Evolutionary conservation across 83 land plant genomes (phyloP).

Genomic region (Thuja plicata): DNA sequence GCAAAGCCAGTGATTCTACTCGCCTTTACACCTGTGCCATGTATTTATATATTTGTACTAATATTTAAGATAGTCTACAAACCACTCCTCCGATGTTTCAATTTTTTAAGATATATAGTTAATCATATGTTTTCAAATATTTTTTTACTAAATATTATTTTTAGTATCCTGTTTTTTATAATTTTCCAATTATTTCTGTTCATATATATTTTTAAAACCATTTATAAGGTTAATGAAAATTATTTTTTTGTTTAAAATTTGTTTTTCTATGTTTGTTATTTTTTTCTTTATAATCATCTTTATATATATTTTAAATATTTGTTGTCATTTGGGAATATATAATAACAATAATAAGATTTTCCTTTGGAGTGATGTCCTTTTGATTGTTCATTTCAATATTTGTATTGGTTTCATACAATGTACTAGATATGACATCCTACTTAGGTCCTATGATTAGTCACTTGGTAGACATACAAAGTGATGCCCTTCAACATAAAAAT

Average conservation of each 20-base stretch:
- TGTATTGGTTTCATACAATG: not conserved
- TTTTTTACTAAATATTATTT: too few species aligned
- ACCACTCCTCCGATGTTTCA: too few species aligned
- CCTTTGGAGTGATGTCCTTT: not conserved
- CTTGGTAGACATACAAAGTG: not conserved
- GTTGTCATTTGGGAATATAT: not conserved
- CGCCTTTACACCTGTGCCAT: too few species aligned
- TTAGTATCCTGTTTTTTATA: too few species aligned
- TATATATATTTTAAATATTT: not conserved
- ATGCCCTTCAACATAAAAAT: not conserved
- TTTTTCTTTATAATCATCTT: not conserved
- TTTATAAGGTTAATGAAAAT: not conserved
- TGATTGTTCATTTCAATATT: not conserved
- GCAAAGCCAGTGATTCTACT: slow-evolving; percentile 6
- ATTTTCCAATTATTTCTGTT: slow-evolving; percentile 32
- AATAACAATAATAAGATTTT: not conserved
- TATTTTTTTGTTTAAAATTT: not conserved
- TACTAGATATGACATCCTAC: not conserved
- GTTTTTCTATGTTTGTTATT: not conserved
- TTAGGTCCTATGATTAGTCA: not conserved
- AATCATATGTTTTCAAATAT: too few species aligned
- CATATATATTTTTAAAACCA: slow-evolving; percentile 23
- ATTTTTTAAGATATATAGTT: too few species aligned
- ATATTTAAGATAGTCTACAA: too few species aligned
- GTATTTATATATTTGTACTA: too few species aligned